Percentiles rank a stretch among this genome's conserved stretches.
Conservation (phyloP, 2,329 filamentous ascomycete species). For the Sporothrix euskadiensis region DNA sequence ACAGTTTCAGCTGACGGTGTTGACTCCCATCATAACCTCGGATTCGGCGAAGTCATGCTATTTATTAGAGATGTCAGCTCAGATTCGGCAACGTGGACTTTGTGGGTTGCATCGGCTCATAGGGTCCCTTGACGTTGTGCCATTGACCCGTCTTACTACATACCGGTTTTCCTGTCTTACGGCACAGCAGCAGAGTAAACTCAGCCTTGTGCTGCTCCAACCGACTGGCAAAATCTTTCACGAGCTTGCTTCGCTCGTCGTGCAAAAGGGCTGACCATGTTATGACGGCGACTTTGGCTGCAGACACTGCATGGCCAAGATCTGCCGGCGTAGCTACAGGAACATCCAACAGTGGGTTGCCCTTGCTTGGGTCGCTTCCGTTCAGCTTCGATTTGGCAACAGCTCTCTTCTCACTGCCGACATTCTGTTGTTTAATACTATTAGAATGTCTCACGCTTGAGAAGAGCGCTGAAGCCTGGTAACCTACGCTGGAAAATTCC, state of each 20-base stretch:
- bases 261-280: not conserved
- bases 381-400: not conserved
- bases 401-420: not conserved
- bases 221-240: not conserved
- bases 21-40: not conserved
- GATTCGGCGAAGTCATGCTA: not conserved
- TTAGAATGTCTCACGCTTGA: not conserved
- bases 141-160: not conserved
- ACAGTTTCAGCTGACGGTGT: not conserved
- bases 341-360: not conserved
- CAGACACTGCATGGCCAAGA: not conserved
- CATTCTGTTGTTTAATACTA: not conserved
- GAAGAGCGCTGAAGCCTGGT: not conserved
- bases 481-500: not conserved
- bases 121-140: too few species aligned
- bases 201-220: not conserved
- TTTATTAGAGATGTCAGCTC: not conserved
- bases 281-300: not conserved
- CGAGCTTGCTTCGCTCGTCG: not conserved
- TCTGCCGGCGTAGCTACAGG: not conserved
- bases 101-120: too few species aligned
- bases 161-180: not conserved
- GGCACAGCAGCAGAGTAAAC: not conserved
- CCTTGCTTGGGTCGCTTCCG: not conserved
- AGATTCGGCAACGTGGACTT: too few species aligned